Evolutionary conservation across 2,329 filamentous ascomycete species (phyloP).

Genomic region (Verticillium zaregamsianum): DNA sequence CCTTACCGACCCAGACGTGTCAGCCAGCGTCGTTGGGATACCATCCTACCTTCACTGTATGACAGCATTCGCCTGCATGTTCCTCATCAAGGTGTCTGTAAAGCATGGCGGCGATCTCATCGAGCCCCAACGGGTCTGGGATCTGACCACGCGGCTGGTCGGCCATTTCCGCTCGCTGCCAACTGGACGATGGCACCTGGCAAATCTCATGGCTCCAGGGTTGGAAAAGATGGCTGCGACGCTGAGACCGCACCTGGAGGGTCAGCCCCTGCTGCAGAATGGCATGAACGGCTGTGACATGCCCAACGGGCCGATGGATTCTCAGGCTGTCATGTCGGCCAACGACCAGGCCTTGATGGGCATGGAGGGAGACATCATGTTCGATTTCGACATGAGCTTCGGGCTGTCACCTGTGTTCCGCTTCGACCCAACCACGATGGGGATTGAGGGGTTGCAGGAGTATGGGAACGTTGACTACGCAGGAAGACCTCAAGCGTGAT

Average conservation of each 20-base stretch:
- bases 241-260: conserved; percentile 3
- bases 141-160: conserved; percentile 32
- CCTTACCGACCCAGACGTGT: conserved; percentile 35
- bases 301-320: not conserved
- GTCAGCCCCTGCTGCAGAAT: not conserved
- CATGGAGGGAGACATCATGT: conserved; percentile 11
- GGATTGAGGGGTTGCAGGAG: conserved; percentile 1
- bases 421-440: conserved; percentile 17
- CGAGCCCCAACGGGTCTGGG: conserved; percentile 28
- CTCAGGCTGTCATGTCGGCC: not conserved
- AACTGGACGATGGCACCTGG: conserved; percentile 40
- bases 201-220: conserved; percentile 40
- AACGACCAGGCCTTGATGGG: conserved; percentile 5
- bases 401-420: conserved; percentile 23
- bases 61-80: conserved; percentile 49
- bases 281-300: not conserved
- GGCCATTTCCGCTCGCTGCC: conserved; percentile 33
- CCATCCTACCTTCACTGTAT: conserved; percentile 48
- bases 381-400: conserved; percentile 22
- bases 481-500: not conserved
- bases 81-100: conserved; percentile 42
- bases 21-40: conserved; percentile 35
- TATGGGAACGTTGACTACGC: conserved; percentile 4
- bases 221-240: conserved; percentile 33
- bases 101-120: conserved; percentile 35